phyloP scores from a whole-genome alignment of 345 rosid species.

The Zanthoxylum bungeanum region DNA sequence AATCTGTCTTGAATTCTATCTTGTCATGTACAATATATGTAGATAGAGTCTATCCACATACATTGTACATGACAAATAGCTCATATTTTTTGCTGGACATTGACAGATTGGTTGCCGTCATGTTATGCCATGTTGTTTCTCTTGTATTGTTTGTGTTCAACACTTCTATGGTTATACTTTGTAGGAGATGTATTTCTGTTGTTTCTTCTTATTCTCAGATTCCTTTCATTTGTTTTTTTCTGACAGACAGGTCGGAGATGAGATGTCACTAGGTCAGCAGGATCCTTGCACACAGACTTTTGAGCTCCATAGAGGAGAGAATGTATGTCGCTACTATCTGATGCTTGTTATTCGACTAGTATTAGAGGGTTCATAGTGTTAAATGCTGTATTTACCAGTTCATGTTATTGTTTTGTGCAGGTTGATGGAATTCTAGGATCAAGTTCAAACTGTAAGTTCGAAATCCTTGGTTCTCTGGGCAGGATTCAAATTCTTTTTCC shows the following conservation, averaged over 20 bases:
- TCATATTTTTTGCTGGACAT: background rate
- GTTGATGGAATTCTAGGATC: conserved; percentile 43
- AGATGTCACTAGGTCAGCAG: conserved; percentile 18
- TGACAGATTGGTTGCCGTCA: background rate
- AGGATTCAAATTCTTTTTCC: background rate
- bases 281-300: conserved; percentile 23
- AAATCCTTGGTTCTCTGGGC: conserved; percentile 15
- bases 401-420: conserved; percentile 38
- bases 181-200: background rate
- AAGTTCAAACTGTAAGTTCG: conserved; percentile 45
- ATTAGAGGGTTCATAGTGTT: conserved; percentile 2
- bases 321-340: conserved; percentile 32
- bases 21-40: too few relatives aligned
- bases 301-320: conserved; percentile 30
- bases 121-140: background rate
- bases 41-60: too few relatives aligned
- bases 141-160: background rate
- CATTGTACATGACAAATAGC: background rate
- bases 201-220: conserved; percentile 9
- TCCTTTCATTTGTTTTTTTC: conserved; percentile 36
- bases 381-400: conserved; percentile 12
- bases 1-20: background rate
- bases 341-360: conserved; percentile 14
- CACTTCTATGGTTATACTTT: background rate
- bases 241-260: conserved; percentile 57